Evolutionary conservation across 2,329 filamentous ascomycete species (phyloP).

Genomic region (Aspergillus vadensis): DNA sequence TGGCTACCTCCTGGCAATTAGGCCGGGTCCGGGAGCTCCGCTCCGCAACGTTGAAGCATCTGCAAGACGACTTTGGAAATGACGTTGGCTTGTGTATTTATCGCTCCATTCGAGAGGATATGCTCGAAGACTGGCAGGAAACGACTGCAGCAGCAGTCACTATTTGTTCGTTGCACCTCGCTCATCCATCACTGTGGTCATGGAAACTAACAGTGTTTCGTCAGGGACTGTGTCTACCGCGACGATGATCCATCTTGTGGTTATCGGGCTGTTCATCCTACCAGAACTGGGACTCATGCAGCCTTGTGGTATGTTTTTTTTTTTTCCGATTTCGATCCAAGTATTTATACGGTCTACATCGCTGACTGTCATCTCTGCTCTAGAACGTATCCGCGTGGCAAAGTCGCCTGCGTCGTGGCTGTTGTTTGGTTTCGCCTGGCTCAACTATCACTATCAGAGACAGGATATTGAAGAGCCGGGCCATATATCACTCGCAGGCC

Average conservation of each 20-base stretch:
- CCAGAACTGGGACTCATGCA: background rate
- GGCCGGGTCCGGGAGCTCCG: conserved; percentile 4
- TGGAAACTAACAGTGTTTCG: background rate
- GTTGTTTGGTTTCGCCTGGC: background rate
- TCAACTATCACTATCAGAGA: background rate
- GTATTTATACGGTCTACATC: no score
- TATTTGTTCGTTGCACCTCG: background rate
- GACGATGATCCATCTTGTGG: background rate
- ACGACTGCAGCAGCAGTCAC: background rate
- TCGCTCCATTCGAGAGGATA: background rate
- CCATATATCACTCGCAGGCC: background rate
- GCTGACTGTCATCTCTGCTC: background rate
- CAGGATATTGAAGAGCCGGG: background rate
- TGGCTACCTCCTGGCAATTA: background rate
- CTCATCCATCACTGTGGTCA: no score
- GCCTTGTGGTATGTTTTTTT: background rate
- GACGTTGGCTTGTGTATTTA: conserved; percentile 8
- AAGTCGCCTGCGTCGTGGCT: background rate
- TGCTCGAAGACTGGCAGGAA: background rate
- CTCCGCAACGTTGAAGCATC: background rate
- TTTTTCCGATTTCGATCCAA: no score
- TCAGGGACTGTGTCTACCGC: background rate
- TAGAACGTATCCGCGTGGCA: background rate
- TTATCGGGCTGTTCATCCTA: background rate
- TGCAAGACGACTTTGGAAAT: conserved; percentile 5